Base-by-base conservation (phyloP, 176 grass and related monocot species). In the Carex myosuroides region DNA sequence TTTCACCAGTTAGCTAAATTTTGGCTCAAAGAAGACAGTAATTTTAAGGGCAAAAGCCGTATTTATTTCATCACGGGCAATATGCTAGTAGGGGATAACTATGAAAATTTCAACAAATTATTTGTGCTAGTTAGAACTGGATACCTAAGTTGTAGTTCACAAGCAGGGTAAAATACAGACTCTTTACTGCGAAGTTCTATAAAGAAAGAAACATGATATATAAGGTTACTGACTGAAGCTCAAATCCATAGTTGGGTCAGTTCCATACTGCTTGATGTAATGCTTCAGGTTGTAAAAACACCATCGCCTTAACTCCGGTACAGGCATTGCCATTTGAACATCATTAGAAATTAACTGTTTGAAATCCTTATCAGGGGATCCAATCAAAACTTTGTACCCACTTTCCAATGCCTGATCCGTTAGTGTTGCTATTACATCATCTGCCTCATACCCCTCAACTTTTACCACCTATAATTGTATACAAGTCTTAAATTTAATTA, bases 311-410 rank as follows among this genome's bases (percentile, higher is more conserved):
- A 95, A 89, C 77, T 95, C 91, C 84, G 89, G 92, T 81, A 98
- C 88, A 53, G 93, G 93, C 80, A 98, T 95, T 35, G 93, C 89
- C 61, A 95, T 79, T 70, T 95, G 96, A 60, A 98, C 93, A 77
- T 98, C 89, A 17, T 93, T 85, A 83, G 91, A 93, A 89, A 98
- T 93, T 74, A 98, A 53, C 77, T 95, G 96, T 86, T 95, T 98
- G 86, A 98, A 98, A 79, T 98, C 93, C 53, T 95, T 98, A 81
- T 95, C 96, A 14, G 96, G 93, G 84, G 93, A 98, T 18, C 55
- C 93, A 64, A 98, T 98, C 61, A 89, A 88, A 84, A 92, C 91
- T 56, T 77, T 87, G 64, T 72, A 89, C 52, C 86, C 87, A 76
- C 89, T 93, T 79, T 89, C 80, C 32, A 95, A 48, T 64, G 90